These are phyloP conservation scores for Symbiodinium pilosum DNA, from an alignment of 73 alveolate species.

Conservation along the genomic window DNA sequence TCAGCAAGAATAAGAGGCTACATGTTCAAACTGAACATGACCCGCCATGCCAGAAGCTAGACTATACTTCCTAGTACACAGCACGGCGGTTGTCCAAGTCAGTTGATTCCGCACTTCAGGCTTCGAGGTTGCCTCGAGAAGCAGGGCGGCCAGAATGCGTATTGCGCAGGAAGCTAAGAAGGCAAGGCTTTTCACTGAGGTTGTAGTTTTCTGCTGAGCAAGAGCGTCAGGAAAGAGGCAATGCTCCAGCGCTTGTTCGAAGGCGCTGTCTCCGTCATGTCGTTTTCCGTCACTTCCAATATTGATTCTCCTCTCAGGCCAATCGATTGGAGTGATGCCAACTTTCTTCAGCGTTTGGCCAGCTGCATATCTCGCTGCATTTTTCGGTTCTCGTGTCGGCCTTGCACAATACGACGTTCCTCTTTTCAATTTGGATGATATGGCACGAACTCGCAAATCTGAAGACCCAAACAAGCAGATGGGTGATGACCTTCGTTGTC, in stretches of 20 bases:
- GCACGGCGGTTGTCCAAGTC: no score
- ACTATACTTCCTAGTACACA: no score
- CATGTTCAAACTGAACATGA: no score
- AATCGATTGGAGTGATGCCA: slow-evolving; percentile 53
- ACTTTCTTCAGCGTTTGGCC: slow-evolving; percentile 57
- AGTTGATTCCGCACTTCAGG: background rate
- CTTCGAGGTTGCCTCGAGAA: slow-evolving; percentile 49
- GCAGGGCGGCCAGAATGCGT: slow-evolving; percentile 21
- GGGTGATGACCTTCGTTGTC: no score
- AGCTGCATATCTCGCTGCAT: no score
- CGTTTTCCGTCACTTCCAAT: background rate
- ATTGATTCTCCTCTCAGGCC: slow-evolving; percentile 10
- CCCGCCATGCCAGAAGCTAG: no score
- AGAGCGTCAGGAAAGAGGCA: background rate
- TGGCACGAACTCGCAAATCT: no score
- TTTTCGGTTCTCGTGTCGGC: no score
- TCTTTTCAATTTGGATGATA: no score
- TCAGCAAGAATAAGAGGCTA: no score
- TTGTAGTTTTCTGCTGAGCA: background rate
- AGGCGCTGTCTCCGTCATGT: background rate
- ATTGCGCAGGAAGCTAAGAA: slow-evolving; percentile 48
- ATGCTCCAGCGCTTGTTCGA: background rate
- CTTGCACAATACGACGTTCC: no score
- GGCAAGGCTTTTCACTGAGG: background rate
- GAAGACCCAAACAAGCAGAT: no score